These are phyloP conservation scores for Gypsophila paniculata DNA, from an alignment of 179 eudicot species.

Conservation along the genomic window DNA sequence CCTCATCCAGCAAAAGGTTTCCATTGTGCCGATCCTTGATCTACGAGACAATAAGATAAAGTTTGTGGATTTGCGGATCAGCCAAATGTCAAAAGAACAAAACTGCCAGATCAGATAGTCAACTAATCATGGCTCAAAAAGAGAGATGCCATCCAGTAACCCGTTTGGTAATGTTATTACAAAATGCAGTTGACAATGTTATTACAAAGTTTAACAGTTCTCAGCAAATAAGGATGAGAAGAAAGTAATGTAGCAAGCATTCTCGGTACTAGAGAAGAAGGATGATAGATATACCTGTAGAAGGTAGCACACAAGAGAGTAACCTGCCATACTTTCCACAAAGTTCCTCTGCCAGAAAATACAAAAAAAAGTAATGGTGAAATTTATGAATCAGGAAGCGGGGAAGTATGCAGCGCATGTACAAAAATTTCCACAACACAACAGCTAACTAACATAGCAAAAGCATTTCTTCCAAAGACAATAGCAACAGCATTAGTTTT, in stretches of 20 bases:
- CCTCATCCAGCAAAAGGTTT: constrained; percentile 92
- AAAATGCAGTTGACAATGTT: background rate
- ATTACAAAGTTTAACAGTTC: constrained; percentile 1
- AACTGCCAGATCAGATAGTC: background rate
- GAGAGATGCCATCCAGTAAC: background rate
- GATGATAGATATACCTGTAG: constrained; percentile 55
- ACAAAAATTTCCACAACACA: background rate
- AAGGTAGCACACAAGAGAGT: constrained; percentile 97
- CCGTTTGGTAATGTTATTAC: background rate
- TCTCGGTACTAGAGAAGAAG: background rate
- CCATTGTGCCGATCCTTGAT: constrained; percentile 98
- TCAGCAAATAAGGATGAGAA: background rate
- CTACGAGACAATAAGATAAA: constrained; percentile 33
- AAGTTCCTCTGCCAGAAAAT: constrained; percentile 75
- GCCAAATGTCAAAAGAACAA: background rate
- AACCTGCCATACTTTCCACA: constrained; percentile 99
- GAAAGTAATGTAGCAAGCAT: constrained; percentile 4
- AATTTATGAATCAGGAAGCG: background rate
- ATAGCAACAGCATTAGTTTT: too few relatives aligned
- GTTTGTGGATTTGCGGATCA: background rate
- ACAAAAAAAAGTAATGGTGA: constrained; percentile 10
- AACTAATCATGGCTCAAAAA: background rate
- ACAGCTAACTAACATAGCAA: background rate
- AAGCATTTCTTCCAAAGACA: background rate
- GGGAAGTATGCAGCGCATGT: background rate